phyloP scores from a whole-genome alignment of 495 filamentous ascomycete genomes.

The Penicillium psychrofluorescens region DNA sequence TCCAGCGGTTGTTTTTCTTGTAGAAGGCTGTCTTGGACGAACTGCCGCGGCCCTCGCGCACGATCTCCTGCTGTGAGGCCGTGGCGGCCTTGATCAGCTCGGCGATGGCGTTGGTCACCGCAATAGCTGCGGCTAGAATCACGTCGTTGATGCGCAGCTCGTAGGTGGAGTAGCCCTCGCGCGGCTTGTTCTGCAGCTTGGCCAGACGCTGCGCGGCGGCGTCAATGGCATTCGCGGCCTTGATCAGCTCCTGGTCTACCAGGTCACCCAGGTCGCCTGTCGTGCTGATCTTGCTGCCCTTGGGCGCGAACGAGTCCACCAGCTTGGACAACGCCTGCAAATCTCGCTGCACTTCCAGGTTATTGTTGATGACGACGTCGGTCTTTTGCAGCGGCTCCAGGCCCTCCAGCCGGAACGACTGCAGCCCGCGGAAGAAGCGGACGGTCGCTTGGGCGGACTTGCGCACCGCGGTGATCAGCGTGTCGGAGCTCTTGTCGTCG shows the following conservation, averaged over 20 bases:
- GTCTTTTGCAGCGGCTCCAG: constrained; percentile 84
- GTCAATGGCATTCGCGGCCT: constrained; percentile 92
- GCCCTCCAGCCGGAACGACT: constrained; percentile 87
- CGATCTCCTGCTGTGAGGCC: constrained; percentile 90
- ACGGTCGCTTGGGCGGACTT: constrained; percentile 83
- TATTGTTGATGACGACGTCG: constrained; percentile 93
- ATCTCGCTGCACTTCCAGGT: constrained; percentile 86
- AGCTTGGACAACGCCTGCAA: constrained; percentile 87
- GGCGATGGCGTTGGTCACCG: constrained; percentile 93
- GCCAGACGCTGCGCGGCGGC: constrained; percentile 82
- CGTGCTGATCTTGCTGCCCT: constrained; percentile 68
- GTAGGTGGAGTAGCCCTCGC: constrained; percentile 92
- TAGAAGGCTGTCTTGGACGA: constrained; percentile 93
- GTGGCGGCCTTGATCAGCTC: constrained; percentile 96
- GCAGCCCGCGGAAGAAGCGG: constrained; percentile 89
- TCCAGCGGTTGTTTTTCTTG: constrained; percentile 99
- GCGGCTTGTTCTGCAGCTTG: constrained; percentile 87
- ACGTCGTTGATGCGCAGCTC: constrained; percentile 91
- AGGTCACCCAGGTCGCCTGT: constrained; percentile 88
- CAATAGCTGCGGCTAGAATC: constrained; percentile 88
- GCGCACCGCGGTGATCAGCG: constrained; percentile 71
- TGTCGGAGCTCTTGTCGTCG: constrained; percentile 87
- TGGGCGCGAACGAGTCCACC: constrained; percentile 82
- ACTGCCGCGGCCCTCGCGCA: constrained; percentile 85
- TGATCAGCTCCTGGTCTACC: constrained; percentile 84